Conservation (phyloP, 345 rosid species). For the Hibiscus trionum region DNA sequence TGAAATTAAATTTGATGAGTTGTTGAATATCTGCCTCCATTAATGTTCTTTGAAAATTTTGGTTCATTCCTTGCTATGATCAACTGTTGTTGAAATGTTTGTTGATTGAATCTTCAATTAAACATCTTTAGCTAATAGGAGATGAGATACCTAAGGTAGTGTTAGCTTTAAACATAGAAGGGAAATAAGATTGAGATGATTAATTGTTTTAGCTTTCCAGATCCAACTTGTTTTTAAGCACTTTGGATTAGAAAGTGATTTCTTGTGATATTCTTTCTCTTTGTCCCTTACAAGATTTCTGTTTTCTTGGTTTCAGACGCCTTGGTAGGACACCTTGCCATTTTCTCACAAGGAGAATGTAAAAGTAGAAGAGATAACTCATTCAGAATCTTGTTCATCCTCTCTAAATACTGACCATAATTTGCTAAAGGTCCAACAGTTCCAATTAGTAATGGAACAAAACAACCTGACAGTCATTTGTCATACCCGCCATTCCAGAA, state of each 20-base stretch:
- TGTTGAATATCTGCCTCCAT: too few species aligned
- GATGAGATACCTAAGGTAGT: too few species aligned
- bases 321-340: conserved; percentile 7
- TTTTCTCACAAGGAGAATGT: conserved; percentile 24
- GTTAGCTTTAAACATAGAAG: too few species aligned
- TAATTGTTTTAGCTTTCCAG: too few species aligned
- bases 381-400: conserved; percentile 13
- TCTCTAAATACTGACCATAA: conserved; percentile 5
- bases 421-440: not conserved
- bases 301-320: conserved; percentile 19
- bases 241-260: not conserved
- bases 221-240: too few species aligned
- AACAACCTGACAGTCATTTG: conserved; percentile 8
- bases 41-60: not conserved
- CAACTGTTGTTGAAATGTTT: not conserved
- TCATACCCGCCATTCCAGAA: not conserved
- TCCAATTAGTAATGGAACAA: conserved; percentile 7
- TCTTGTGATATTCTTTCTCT: not conserved
- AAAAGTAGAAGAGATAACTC: not conserved
- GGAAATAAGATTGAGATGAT: too few species aligned
- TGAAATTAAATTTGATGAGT: not conserved
- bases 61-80: not conserved
- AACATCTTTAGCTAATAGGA: too few species aligned
- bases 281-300: not conserved
- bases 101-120: not conserved